Evolutionary conservation across 805 yeast genomes (phyloP), one percentile per base, ranked within the genome.

Genomic region (Cephaloascus albidus): DNA sequence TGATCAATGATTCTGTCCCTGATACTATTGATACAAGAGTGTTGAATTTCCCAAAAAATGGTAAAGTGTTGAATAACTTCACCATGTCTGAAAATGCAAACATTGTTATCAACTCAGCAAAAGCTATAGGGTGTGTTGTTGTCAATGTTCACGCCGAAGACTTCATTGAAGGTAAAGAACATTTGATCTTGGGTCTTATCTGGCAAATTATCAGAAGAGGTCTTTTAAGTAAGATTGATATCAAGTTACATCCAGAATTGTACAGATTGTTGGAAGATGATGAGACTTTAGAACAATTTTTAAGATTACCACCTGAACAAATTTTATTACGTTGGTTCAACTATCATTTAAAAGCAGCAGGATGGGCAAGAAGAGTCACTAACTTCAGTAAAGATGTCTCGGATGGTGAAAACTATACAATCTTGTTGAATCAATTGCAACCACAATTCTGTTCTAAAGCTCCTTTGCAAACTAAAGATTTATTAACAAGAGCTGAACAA

Each of bases 161-260:
- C 58, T 85, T 89, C 39, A 81, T 86, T 45, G 97, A 88, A 53
- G 97, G 97, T 51, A 89, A 85, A 51, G 94, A 87, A 55, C 96
- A 89, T 61, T 74, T 89, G 58, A 84, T 89, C 42, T 65, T 90
- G 47, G 97, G 97, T 40, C 70, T 89, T 47, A 82, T 89, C 49
- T 89, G 97, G 97, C 98, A 93, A 69, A 85, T 93, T 53, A 93
- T 93, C 51, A 82, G 98, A 66, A 82, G 96, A 63, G 98, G 98
- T 36, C 70, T 93, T 56, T 78, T 93, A 50, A 77, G 90, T 49
- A 93, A 93, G 65, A 93, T 93, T 57, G 98, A 93, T 61, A 93
- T 93, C 60, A 89, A 90, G 63, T 70, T 81, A 46, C 98, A 93
- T 55, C 98, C 98, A 4, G 98, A 93, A 62, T 75, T 93, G 57